Conservation (phyloP, 2,329 filamentous ascomycete genomes). For the Ophiosphaerella korrae region DNA sequence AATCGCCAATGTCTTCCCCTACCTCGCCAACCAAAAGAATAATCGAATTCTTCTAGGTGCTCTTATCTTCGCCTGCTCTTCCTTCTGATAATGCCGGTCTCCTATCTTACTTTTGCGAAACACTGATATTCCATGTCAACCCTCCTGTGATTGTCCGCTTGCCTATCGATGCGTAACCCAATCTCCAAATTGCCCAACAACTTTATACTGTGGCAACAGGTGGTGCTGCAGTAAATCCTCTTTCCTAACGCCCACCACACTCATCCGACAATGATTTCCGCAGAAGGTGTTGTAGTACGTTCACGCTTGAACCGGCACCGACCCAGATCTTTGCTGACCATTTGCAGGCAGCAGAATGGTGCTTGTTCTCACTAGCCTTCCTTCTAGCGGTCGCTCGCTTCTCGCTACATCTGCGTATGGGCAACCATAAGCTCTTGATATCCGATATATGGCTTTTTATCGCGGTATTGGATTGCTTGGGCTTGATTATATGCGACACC, state of each 20-base stretch:
- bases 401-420: slow-evolving; percentile 1
- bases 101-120: too few relatives aligned
- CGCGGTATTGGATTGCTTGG: neutral
- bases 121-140: too few relatives aligned
- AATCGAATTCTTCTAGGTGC: too few relatives aligned
- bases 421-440: neutral
- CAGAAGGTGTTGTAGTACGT: slow-evolving; percentile 6
- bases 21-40: too few relatives aligned
- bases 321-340: neutral
- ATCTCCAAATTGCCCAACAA: too few relatives aligned
- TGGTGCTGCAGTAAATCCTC: too few relatives aligned
- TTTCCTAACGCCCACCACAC: neutral
- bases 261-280: slow-evolving; percentile 3
- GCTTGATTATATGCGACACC: slow-evolving; percentile 5
- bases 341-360: slow-evolving; percentile 6
- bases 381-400: slow-evolving; percentile 1
- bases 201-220: too few relatives aligned
- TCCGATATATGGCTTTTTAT: slow-evolving; percentile 6
- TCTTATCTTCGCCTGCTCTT: too few relatives aligned
- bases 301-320: neutral
- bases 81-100: too few relatives aligned
- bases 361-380: slow-evolving; percentile 2
- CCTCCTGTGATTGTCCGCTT: too few relatives aligned
- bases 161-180: too few relatives aligned
- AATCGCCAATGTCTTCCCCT: too few relatives aligned